These are phyloP conservation scores for Calonectria fujianensis DNA, from an alignment of 2,329 filamentous ascomycete species.

Conservation along the genomic window DNA sequence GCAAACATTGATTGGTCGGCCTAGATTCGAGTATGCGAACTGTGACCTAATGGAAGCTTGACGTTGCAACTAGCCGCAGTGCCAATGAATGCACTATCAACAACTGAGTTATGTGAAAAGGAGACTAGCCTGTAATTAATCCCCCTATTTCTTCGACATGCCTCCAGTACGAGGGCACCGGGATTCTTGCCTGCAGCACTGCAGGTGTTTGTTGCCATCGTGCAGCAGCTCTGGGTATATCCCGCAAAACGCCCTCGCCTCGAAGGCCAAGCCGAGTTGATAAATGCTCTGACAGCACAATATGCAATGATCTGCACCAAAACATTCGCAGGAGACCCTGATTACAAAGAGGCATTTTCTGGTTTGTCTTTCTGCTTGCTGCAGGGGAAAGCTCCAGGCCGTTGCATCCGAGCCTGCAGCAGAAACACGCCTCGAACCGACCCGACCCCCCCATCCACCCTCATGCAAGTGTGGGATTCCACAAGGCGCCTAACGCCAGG, in stretches of 20 bases:
- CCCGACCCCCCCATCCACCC: neutral
- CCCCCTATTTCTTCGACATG: neutral
- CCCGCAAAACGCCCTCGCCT: neutral
- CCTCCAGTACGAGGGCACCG: neutral
- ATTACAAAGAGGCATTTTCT: neutral
- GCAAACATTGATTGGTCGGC: neutral
- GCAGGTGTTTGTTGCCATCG: neutral
- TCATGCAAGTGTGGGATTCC: slow-evolving; percentile 17
- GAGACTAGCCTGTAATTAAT: neutral
- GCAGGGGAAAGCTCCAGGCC: neutral
- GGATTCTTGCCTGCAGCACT: neutral
- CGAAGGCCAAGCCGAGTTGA: neutral
- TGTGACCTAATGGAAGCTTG: neutral
- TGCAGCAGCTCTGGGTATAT: neutral
- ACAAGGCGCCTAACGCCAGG: neutral
- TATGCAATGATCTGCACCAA: neutral
- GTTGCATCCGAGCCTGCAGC: neutral
- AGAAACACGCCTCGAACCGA: neutral
- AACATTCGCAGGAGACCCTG: neutral
- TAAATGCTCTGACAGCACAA: neutral
- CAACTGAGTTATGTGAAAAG: neutral
- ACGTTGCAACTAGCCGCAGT: neutral
- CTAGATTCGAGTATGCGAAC: neutral
- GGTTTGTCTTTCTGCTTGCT: neutral
- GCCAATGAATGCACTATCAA: neutral